Base-by-base conservation (phyloP, 1,284 basidiomycete species). In the Ustilago hordei region DNA sequence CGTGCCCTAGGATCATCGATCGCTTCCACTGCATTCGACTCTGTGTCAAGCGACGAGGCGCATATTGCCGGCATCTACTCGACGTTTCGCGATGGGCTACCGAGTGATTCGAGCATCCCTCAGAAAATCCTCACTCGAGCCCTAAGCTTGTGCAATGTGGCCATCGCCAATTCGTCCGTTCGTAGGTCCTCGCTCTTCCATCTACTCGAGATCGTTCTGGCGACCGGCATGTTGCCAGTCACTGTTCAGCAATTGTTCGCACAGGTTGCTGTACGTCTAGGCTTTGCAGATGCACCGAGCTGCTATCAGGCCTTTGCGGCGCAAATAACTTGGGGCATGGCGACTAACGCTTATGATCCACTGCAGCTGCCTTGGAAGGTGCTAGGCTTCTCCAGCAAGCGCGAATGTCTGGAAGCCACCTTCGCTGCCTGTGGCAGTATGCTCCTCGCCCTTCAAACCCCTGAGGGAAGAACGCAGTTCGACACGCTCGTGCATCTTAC, bases 101-200 rank as follows among this genome's bases (percentile, higher is more conserved):
- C 58, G 7, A 68, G 56, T 60, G 78, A 75, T 47, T 41, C 69
- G 47, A 54, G 73, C 63, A 93, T 92, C 61, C 91, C 90, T 78
- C 95, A 97, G 83, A 87, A 88, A 43, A 93, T 95, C 88, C 86
- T 95, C 41, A 94, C 93, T 9, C 90, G 93, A 47, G 89, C 93
- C 23, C 86, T 98, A 15, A 91, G 90, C 70, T 88, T 95, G 34
- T 91, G 92, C 31, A 98, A 98, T 85, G 90, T 93, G 70, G 92
- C 95, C 88, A 89, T 98, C 36, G 90, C 91, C 19, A 93, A 91
- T 82, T 92, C 93, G 2, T 89, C 90, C 1, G 90, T 93, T 12
- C 90, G 95, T n/a, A 90, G 93, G n/a, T 92, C 91, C 0, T 90
- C 94, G 1, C 93, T 96, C 81, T 95, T 92, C 90, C 92, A 95